Evolutionary conservation across 116 monocot genomes (phyloP).

Genomic region (Cymodocea nodosa): DNA sequence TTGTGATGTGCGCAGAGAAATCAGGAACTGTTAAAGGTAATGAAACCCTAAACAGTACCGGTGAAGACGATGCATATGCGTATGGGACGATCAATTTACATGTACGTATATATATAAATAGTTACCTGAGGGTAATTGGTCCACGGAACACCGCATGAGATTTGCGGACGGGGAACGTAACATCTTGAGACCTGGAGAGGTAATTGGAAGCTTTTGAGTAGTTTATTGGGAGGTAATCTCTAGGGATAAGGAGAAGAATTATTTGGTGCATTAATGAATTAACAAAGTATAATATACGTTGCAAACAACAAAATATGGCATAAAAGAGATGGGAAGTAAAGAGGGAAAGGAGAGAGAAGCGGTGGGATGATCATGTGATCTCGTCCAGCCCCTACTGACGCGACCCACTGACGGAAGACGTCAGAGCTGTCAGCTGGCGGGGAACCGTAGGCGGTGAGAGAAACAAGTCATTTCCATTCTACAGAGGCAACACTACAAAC

Average conservation of each 20-base stretch:
- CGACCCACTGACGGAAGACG: conserved; percentile 20
- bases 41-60: too few relatives aligned
- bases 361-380: conserved; percentile 18
- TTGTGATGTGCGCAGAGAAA: too few relatives aligned
- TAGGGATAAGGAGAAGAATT: background rate
- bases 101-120: too few relatives aligned
- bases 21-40: too few relatives aligned
- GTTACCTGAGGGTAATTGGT: background rate
- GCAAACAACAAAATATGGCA: background rate
- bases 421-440: conserved; percentile 35
- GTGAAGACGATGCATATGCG: background rate
- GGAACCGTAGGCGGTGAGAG: conserved; percentile 26
- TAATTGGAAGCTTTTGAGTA: background rate
- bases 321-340: too few relatives aligned
- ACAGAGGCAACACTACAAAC: background rate
- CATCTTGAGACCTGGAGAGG: background rate
- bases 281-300: background rate
- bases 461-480: background rate
- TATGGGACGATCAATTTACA: too few relatives aligned
- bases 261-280: too few relatives aligned
- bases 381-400: conserved; percentile 17
- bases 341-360: background rate
- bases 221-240: too few relatives aligned
- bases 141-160: background rate
- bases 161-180: background rate